phyloP scores from a whole-genome alignment of 371 early-diverging fungal genomes.

The Circinella umbellata region DNA sequence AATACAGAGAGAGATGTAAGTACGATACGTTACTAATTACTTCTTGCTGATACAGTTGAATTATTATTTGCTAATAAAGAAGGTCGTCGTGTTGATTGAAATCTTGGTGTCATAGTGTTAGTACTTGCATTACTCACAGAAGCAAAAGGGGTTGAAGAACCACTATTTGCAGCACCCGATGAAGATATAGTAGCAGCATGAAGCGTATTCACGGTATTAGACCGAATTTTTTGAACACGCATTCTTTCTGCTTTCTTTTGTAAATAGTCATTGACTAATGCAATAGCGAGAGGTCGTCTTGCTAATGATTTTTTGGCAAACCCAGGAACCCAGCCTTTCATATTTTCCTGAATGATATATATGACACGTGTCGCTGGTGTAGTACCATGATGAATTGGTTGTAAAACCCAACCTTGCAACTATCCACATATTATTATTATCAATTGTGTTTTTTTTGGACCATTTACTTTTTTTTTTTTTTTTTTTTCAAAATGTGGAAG shows the following conservation, averaged over 20 bases:
- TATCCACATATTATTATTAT: background rate
- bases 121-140: background rate
- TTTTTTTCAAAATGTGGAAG: no score
- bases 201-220: no score
- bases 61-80: conserved; percentile 4
- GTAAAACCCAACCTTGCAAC: conserved; percentile 68
- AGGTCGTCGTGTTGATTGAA: conserved; percentile 11
- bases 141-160: background rate
- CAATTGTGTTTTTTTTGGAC: no score
- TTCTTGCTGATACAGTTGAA: background rate
- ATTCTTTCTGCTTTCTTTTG: conserved; percentile 61
- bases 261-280: conserved; percentile 65
- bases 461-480: no score
- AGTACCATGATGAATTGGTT: conserved; percentile 51
- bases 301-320: conserved; percentile 68
- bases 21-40: conserved; percentile 4
- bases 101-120: background rate
- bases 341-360: conserved; percentile 55
- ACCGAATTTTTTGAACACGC: conserved; percentile 17
- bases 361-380: conserved; percentile 63
- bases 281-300: conserved; percentile 64
- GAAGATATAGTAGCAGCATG: background rate
- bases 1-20: no score
- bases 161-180: background rate
- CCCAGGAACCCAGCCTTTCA: conserved; percentile 64